Evolutionary conservation across 1,139 yeast species (phyloP), one percentile per base, ranked within the genome.

Genomic region (Scheffersomyces illinoinensis): DNA sequence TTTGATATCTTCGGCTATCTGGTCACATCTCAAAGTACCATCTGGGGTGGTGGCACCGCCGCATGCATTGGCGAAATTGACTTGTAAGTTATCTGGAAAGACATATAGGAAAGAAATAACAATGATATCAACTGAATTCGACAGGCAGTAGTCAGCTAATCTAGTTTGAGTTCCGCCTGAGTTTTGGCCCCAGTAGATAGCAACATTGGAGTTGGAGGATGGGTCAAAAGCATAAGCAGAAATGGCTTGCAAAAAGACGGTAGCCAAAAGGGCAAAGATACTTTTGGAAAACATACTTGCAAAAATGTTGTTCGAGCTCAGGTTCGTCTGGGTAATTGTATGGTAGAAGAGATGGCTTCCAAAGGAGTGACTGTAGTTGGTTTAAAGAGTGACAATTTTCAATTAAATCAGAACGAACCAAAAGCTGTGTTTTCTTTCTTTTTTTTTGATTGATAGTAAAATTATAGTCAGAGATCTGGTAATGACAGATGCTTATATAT

Each of bases 131-230:
- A 88, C 90, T 54, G 86, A 81, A 59, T 84, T 84, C 49, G 85
- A 81, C 58, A 83, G 79, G 78, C 98, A 93, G 77, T 92, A 91
- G 59, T 80, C 74, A 7, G 88, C 79, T 59, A 93, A 79, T 18
- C 84, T 72, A 61, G 85, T 78, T 72, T 93, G 97, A 52, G 85
- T 70, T n/a, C 92, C 92, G 46, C 86, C 90, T 19, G 96, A 87
- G 68, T 88, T 86, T 76, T 93, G 98, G 53, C 98, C 98, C 97
- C 97, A 93, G 75, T 92, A 92, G 18, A 91, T 83, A 43, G 89
- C 97, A 54, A 91, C 86, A 66, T 64, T 62, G 57, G 55, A 58
- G 56, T 61, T 61, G 6, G 56, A 62, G 26, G 57, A 50, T 8
- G 64, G 57, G 5, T 58, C 50, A 58, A 60, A 59, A 56, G 67